Conservation (phyloP, 345 rosid genomes). For the Heritiera fomes region DNA sequence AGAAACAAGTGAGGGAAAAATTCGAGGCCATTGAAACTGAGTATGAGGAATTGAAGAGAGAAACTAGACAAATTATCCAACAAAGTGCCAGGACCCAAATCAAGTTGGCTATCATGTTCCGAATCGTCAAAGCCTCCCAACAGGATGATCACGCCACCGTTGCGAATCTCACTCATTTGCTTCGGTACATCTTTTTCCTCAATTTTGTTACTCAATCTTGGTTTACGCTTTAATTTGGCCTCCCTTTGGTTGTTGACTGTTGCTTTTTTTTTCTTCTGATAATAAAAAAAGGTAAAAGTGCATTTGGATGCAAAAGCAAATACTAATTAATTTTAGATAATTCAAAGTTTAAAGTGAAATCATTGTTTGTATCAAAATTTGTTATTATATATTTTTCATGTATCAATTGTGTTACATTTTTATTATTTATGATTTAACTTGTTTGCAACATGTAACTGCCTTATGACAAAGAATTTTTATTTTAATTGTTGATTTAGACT, state of each 20-base stretch:
- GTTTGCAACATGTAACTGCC: background rate
- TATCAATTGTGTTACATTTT: background rate
- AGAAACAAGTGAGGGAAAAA: background rate
- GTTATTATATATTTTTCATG: background rate
- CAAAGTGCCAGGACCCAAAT: background rate
- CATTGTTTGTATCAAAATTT: background rate
- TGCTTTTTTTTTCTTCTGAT: too few species aligned
- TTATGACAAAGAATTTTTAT: too few species aligned
- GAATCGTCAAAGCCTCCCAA: background rate
- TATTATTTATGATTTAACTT: background rate
- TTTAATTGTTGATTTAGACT: background rate
- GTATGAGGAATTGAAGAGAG: background rate
- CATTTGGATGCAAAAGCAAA: too few species aligned
- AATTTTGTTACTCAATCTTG: background rate
- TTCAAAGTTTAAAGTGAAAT: background rate
- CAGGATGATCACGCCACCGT: background rate
- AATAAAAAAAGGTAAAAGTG: too few species aligned
- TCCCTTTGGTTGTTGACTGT: background rate
- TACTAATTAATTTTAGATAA: background rate
- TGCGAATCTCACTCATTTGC: background rate
- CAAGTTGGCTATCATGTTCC: background rate
- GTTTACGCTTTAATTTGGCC: background rate
- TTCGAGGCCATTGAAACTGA: background rate
- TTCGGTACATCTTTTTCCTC: background rate
- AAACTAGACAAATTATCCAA: background rate